Percentiles rank a stretch among this genome's conserved stretches.
phyloP scores from a whole-genome alignment of 140 eudicot genomes.

The Artemisia princeps region DNA sequence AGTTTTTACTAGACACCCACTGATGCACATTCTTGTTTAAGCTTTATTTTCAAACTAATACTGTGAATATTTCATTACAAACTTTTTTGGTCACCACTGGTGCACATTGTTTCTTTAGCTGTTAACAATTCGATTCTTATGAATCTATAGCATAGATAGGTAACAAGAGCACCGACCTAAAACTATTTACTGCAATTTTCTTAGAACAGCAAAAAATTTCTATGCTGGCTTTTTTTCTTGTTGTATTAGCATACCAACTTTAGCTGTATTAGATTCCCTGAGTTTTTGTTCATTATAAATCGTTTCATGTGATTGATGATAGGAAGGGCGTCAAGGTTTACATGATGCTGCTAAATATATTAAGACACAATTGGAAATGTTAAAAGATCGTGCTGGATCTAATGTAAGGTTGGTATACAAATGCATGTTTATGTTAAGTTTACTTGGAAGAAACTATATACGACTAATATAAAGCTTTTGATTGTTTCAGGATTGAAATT shows the following conservation, averaged over 20 bases:
- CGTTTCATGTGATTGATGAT: slow-evolving; percentile 22
- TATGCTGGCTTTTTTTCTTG: slow-evolving; percentile 1
- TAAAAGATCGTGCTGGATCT: slow-evolving; percentile 63
- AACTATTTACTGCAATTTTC: background rate
- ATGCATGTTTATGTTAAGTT: background rate
- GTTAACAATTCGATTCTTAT: slow-evolving; percentile 3
- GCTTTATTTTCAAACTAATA: background rate
- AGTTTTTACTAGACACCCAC: slow-evolving; percentile 3
- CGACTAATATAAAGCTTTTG: background rate
- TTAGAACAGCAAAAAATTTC: background rate
- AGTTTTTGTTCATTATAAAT: slow-evolving; percentile 15
- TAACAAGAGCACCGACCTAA: background rate
- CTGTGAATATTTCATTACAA: background rate
- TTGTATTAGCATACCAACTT: background rate
- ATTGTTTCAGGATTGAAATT: slow-evolving; percentile 73
- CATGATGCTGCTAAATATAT: slow-evolving; percentile 78
- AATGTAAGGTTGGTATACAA: slow-evolving; percentile 52
- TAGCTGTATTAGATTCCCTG: background rate
- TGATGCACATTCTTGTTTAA: background rate
- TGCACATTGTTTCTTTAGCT: slow-evolving; percentile 16
- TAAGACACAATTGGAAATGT: slow-evolving; percentile 49
- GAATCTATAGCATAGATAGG: slow-evolving; percentile 13
- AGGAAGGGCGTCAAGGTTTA: slow-evolving; percentile 88
- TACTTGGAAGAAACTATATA: slow-evolving; percentile 1
- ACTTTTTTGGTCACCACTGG: background rate